phyloP scores from a whole-genome alignment of 495 filamentous ascomycete species.

The Penicillium malachiteum region DNA sequence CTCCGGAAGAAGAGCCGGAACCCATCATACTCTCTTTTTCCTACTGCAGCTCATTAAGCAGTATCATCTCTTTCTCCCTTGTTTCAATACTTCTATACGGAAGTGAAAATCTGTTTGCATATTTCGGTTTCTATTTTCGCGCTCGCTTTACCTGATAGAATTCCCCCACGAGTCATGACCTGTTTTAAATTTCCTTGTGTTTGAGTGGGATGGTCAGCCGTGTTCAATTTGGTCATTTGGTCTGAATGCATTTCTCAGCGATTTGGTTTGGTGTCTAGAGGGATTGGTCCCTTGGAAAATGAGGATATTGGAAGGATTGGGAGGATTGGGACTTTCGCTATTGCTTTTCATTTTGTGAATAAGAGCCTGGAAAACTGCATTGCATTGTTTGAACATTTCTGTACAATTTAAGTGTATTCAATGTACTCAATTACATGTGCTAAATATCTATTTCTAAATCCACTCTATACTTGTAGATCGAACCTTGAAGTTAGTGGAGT shows the following conservation, averaged over 20 bases:
- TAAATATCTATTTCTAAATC: background rate
- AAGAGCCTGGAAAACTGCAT: constrained; percentile 12
- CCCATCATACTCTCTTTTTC: constrained; percentile 49
- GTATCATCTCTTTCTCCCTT: constrained; percentile 7
- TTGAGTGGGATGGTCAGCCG: constrained; percentile 4
- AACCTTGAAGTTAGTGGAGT: background rate
- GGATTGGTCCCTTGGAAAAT: constrained; percentile 24
- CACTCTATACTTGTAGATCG: background rate
- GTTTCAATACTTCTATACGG: background rate
- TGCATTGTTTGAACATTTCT: background rate
- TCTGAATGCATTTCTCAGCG: constrained; percentile 46
- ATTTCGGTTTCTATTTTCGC: constrained; percentile 14
- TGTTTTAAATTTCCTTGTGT: constrained; percentile 14
- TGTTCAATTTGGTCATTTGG: constrained; percentile 21
- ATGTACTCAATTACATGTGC: too few relatives aligned
- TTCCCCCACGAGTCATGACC: constrained; percentile 17
- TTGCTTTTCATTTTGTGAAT: constrained; percentile 9
- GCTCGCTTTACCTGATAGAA: constrained; percentile 11
- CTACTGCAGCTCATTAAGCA: constrained; percentile 24
- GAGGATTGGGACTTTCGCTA: constrained; percentile 25
- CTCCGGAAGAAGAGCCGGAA: constrained; percentile 35
- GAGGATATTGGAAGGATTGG: constrained; percentile 14
- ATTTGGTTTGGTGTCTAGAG: constrained; percentile 30
- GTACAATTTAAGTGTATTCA: too few relatives aligned
- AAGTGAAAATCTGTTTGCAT: constrained; percentile 10